These are phyloP conservation scores for Aspergillus fumigatiaffinis DNA, from an alignment of 2,329 filamentous ascomycete species.

Conservation along the genomic window DNA sequence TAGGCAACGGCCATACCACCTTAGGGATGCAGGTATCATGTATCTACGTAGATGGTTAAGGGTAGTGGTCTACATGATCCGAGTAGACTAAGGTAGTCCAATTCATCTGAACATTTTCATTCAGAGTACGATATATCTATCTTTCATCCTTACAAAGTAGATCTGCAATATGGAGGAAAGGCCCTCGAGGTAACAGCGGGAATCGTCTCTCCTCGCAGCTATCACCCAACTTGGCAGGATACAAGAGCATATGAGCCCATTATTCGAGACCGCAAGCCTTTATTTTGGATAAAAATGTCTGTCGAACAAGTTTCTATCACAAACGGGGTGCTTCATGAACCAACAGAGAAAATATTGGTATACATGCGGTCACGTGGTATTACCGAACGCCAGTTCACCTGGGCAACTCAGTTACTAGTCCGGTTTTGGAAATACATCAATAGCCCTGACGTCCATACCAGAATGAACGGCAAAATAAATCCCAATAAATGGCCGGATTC, in stretches of 20 bases:
- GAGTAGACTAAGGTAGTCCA: background rate
- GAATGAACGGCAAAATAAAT: background rate
- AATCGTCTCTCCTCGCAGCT: background rate
- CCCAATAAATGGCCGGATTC: background rate
- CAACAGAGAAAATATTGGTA: background rate
- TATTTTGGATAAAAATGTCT: no score
- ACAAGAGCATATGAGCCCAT: no score
- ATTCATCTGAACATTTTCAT: background rate
- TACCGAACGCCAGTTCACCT: background rate
- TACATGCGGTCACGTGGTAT: background rate
- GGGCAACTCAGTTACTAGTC: background rate
- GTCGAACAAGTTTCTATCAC: background rate
- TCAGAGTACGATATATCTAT: background rate
- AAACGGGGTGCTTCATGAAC: background rate
- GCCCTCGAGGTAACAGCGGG: background rate
- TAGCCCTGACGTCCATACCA: background rate
- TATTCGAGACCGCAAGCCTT: background rate
- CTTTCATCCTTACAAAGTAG: background rate
- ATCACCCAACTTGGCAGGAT: background rate
- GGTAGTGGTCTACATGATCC: background rate
- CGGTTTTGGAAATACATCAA: background rate
- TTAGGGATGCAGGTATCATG: background rate
- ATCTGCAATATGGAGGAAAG: background rate
- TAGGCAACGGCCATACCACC: no score
- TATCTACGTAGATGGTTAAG: background rate